Evolutionary conservation across 768 basidiomycete species (phyloP).

Genomic region (Chalciporus chontae): DNA sequence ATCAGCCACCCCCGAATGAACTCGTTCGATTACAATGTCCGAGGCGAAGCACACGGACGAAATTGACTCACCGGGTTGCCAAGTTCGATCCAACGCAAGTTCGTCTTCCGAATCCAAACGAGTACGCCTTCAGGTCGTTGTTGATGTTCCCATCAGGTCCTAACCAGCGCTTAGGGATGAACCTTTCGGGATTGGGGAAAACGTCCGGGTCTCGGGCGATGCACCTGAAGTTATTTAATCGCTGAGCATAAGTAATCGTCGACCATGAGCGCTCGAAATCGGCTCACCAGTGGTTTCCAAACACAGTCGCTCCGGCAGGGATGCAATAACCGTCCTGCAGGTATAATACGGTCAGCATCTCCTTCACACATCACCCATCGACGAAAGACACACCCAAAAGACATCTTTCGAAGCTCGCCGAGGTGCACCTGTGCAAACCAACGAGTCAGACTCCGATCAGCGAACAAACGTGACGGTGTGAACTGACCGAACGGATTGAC

Average conservation of each 20-base stretch:
- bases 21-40: no score
- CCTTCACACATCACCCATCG: not conserved
- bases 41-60: no score
- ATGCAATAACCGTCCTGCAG: slow-evolving; percentile 33
- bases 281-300: slow-evolving; percentile 30
- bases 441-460: no score
- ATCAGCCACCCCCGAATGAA: no score
- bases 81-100: slow-evolving; percentile 24
- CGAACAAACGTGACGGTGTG: no score
- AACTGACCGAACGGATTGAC: slow-evolving; percentile 29
- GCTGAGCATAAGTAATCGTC: no score
- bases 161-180: slow-evolving; percentile 58
- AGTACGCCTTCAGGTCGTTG: slow-evolving; percentile 46
- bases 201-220: slow-evolving; percentile 24
- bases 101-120: slow-evolving; percentile 52
- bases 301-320: slow-evolving; percentile 32
- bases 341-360: not conserved
- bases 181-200: slow-evolving; percentile 40
- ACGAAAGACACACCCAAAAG: slow-evolving; percentile 17
- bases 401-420: slow-evolving; percentile 25
- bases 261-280: not conserved
- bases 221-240: slow-evolving; percentile 7
- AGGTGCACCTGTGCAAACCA: slow-evolving; percentile 17
- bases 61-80: slow-evolving; percentile 18
- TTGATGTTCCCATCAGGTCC: slow-evolving; percentile 40